Evolutionary conservation across 805 yeast species (phyloP), one percentile per base, ranked within the genome.

Genomic region (Hanseniaspora thailandica): DNA sequence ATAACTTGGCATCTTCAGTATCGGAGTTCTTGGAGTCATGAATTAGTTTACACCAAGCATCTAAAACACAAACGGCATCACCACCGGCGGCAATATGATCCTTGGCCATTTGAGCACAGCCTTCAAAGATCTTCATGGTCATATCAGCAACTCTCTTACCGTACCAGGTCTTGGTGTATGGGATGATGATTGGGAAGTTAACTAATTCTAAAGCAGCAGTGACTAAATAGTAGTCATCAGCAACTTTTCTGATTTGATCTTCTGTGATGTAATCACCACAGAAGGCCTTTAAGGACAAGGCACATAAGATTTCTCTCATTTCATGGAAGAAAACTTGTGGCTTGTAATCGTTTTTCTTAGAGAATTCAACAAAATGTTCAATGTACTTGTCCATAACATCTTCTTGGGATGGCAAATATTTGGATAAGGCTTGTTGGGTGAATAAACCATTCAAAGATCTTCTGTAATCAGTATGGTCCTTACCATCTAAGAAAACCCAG

Each of bases 401-500:
- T 71, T 93, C 97, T 70, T 82, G 85, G 53, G 77, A 80, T 45
- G 96, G 96, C 57, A 93, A 71, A 68, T 93, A 93, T 57, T 76
- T 76, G 56, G 84, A 82, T 62, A 93, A 74, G 6, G 98, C 97
- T 59, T 77, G 74, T 58, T 80, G 80, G 15, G 95, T 83, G 71
- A 93, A 93, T 55, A 93, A 74, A 6, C 95, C 95, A 66, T 93
- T 90, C 65, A 93, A 73, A 13, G 93, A 81, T 67, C 81, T 81
- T 70, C 98, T 82, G 71, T 90, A 93, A 69, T 93, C 98, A 55
- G 81, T 80, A 63, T 93, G 98, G 33, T 82, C 94, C 71, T 88
- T 88, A 61, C 98, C 98, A 64, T 93, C 98, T 63, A 88, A 71
- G 68, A 93, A 93, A 35, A 93, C 98, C 98, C 98, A 93, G 73